Evolutionary conservation across 75 land plant genomes (phyloP).

Genomic region (Ceratopteris richardii): DNA sequence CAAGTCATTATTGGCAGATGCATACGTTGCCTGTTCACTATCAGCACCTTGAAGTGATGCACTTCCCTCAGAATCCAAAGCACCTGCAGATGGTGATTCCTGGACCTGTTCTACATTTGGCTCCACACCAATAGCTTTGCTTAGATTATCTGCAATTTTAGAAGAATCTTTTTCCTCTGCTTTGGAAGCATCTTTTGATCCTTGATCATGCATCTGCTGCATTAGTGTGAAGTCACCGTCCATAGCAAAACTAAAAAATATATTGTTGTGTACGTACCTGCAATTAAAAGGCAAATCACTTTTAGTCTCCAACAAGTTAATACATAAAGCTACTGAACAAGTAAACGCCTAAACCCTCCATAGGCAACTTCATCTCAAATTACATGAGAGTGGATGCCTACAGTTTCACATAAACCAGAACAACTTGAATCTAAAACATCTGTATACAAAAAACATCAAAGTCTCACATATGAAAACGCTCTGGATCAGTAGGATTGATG

Average conservation of each 20-base stretch:
- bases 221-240: conserved; percentile 81
- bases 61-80: conserved; percentile 19
- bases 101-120: too few relatives aligned
- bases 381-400: too few relatives aligned
- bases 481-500: conserved; percentile 98
- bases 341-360: too few relatives aligned
- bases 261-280: conserved; percentile 99
- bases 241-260: conserved; percentile 98
- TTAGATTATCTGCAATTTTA: too few relatives aligned
- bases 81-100: conserved; percentile 8
- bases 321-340: not conserved
- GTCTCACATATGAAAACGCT: conserved; percentile 95
- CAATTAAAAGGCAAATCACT: conserved; percentile 1
- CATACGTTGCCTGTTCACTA: conserved; percentile 97
- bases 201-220: conserved; percentile 29
- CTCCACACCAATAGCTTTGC: too few relatives aligned
- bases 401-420: too few relatives aligned
- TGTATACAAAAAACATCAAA: not conserved
- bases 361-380: too few relatives aligned
- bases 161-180: not conserved
- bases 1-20: conserved; percentile 97
- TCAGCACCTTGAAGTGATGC: conserved; percentile 42
- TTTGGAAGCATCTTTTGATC: not conserved
- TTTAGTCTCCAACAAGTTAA: not conserved
- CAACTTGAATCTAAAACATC: too few relatives aligned